A percentile compares a stretch with the other conserved stretches of the same genome.
phyloP scores from a whole-genome alignment of 139 green algal species.

The Tetraselmis chui region DNA sequence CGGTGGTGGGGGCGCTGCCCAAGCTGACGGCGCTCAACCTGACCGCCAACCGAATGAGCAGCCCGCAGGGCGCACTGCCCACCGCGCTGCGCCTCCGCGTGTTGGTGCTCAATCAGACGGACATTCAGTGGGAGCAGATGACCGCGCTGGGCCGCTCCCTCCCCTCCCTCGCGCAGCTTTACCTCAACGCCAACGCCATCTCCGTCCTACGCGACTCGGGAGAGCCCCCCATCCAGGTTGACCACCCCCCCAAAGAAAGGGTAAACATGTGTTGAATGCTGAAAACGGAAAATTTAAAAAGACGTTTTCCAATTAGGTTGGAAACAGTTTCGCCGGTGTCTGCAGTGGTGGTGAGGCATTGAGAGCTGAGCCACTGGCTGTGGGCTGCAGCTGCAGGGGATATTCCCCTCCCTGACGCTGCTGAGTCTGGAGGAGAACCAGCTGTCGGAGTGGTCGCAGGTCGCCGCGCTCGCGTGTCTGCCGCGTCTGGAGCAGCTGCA shows the following conservation, averaged over 20 bases:
- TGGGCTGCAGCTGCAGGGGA: not conserved
- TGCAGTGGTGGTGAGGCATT: not conserved
- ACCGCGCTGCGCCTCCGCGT: slow-evolving; percentile 6
- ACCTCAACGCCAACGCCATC: slow-evolving; percentile 56
- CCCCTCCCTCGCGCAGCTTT: slow-evolving; percentile 54
- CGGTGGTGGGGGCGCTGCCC: slow-evolving; percentile 34
- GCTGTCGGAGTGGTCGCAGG: slow-evolving; percentile 31
- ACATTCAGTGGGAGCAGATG: slow-evolving; percentile 41
- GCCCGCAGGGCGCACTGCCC: not conserved
- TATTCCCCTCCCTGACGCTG: slow-evolving; percentile 8
- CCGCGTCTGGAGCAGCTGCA: slow-evolving; percentile 47
- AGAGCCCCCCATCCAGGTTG: not conserved
- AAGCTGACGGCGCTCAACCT: slow-evolving; percentile 38
- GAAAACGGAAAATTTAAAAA: too few relatives aligned
- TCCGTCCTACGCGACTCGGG: slow-evolving; percentile 1
- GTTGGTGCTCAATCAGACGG: slow-evolving; percentile 66
- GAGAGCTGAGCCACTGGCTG: not conserved
- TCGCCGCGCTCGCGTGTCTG: slow-evolving; percentile 41
- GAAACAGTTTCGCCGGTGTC: not conserved
- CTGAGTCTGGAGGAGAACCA: slow-evolving; percentile 39
- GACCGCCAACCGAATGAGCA: slow-evolving; percentile 40
- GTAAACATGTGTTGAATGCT: not conserved
- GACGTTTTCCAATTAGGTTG: not conserved
- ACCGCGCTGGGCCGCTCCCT: slow-evolving; percentile 29
- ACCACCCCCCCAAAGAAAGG: not conserved